Evolutionary conservation across 2,329 filamentous ascomycete species (phyloP), one percentile per base, ranked within the genome.

Genomic region (Aspergillus vadensis): DNA sequence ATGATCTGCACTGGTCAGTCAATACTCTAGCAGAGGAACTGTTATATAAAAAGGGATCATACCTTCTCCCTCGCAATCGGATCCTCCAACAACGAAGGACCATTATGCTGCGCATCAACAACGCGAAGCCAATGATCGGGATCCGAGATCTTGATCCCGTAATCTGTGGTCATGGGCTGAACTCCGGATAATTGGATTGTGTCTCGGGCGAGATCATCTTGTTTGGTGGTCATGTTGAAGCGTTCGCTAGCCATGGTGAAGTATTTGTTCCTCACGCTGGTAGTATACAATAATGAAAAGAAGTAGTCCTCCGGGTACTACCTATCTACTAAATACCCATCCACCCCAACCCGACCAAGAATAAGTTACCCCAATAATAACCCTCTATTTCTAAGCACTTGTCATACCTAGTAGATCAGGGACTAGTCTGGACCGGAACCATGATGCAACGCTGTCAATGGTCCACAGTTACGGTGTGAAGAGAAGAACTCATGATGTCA

Each of bases 121-220:
- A 88, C 82, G 55, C 85, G 86, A 57, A 96, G 80, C 91, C 91
- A 95, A 72, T 92, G 84, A 70, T 96, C 92, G 1, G 88, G 88
- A 68, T 89, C 89, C 44, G 80, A 79, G 69, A 92, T 84, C 75
- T 88, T 91, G 27, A 89, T 86, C 21, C 92, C 92, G 77, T 84
- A 91, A 70, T 96, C 91, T 52, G 88, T 89, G 0, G 91, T 94
- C 65, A 92, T 85, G 41, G 84, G 82, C 32, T 83, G 83, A 77
- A 15, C 39, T 0, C 25, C 39, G 2, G 53, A 55, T 2, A 86
- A 81, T 70, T 91, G 82, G 57, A 85, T 83, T 3, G 79, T 89
- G 62, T 87, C 79, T 39, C 77, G 76, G 27, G 80, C 73, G 49
- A 93, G 79, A 68, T 92, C 87, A 15, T 81, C 80, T 25, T 85